Percentiles rank a stretch among this genome's conserved stretches.
These are phyloP conservation scores for Corymbia maculata DNA, from an alignment of 345 rosid species.

Conservation along the genomic window DNA sequence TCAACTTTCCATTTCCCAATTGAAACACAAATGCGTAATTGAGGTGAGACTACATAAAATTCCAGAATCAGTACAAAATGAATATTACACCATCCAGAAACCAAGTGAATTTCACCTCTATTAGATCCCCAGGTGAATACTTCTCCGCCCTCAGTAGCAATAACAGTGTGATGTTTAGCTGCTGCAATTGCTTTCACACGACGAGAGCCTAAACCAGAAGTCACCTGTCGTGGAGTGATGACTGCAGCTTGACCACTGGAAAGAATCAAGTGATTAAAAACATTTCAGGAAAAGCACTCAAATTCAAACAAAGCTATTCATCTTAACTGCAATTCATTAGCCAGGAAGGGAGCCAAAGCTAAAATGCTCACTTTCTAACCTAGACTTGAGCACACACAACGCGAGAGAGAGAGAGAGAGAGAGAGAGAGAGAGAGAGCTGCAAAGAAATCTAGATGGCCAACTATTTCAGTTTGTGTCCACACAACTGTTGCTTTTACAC, in stretches of 20 bases:
- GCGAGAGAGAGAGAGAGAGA: background rate
- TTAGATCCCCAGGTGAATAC: slow-evolving; percentile 98
- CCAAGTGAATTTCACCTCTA: slow-evolving; percentile 50
- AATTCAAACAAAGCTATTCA: background rate
- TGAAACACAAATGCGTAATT: background rate
- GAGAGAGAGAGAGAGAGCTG: background rate
- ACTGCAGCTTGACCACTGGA: slow-evolving; percentile 98
- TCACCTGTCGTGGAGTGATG: slow-evolving; percentile 92
- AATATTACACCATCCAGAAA: background rate
- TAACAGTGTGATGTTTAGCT: slow-evolving; percentile 95
- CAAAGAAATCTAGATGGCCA: background rate
- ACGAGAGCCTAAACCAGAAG: slow-evolving; percentile 73
- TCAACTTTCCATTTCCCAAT: background rate
- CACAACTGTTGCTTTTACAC: background rate
- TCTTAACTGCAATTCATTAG: background rate
- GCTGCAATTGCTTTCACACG: slow-evolving; percentile 91
- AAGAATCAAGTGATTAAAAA: background rate
- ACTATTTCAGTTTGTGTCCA: background rate
- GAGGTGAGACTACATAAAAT: background rate
- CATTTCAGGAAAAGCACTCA: background rate
- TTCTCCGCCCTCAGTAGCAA: slow-evolving; percentile 86
- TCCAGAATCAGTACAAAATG: background rate
- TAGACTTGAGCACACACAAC: background rate
- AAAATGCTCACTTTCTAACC: background rate
- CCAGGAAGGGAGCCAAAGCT: background rate